These are phyloP conservation scores for Paxillus involutus DNA, from an alignment of 768 basidiomycete genomes.

Conservation along the genomic window DNA sequence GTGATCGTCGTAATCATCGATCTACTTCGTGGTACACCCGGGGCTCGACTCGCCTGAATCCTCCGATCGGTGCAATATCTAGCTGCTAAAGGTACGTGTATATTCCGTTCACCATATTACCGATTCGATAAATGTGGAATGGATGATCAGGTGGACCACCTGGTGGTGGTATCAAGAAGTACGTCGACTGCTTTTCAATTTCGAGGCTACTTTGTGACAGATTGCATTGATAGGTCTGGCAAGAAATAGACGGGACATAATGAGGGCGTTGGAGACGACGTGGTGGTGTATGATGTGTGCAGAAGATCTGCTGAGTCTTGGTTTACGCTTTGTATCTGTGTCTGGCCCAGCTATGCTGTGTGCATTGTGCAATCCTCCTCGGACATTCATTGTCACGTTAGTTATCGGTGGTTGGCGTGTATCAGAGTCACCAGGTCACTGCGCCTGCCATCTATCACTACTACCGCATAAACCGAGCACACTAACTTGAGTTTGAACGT, in stretches of 20 bases:
- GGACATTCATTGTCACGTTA: background rate
- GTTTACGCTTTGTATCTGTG: background rate
- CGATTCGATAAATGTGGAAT: background rate
- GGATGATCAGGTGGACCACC: constrained; percentile 57
- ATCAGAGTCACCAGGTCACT: too few relatives aligned
- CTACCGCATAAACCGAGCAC: too few relatives aligned
- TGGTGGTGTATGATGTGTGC: background rate
- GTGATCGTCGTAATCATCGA: too few relatives aligned
- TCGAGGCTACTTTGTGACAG: constrained; percentile 2
- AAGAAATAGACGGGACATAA: constrained; percentile 54
- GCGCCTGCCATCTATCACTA: too few relatives aligned
- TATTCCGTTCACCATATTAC: constrained; percentile 2
- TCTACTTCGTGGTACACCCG: too few relatives aligned
- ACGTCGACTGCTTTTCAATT: constrained; percentile 29
- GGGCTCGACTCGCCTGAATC: constrained; percentile 40
- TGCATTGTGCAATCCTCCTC: background rate
- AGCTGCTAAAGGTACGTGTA: constrained; percentile 30
- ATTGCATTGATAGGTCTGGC: constrained; percentile 49
- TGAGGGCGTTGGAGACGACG: background rate
- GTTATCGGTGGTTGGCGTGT: background rate
- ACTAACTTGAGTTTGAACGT: too few relatives aligned
- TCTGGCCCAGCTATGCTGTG: background rate
- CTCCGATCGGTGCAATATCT: constrained; percentile 2
- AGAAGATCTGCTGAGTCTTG: background rate
- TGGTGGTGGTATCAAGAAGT: constrained; percentile 87